Base-by-base conservation (phyloP, 306 rosid species). In the Parietaria judaica region DNA sequence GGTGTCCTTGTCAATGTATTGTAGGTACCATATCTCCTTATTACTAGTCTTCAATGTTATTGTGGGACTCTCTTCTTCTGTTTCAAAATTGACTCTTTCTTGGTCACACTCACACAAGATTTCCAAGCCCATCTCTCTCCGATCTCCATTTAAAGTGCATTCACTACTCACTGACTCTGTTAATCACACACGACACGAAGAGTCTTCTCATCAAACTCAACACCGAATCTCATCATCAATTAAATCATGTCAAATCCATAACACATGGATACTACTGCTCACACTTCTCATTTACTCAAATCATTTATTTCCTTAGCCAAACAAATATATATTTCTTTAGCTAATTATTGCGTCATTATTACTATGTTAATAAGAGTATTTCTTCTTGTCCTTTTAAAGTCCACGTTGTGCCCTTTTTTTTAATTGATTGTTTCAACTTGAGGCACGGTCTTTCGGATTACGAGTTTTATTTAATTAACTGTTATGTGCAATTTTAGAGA, bases 171-270 rank as follows among this genome's bases (percentile, higher is more conserved):
- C 31, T 35, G 34, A 34, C 23, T n/a, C 15, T 49, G 53, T 49
- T 49, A 3, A n/a, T 4, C 15, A 15, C 39, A 15, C 64, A 41
- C 11, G 12, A 15, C 64, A 41, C 11, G 12, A 9, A 56, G 5
- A 54, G 31, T n/a, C 17, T 54, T 56, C 45, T 41, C 45, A 41
- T 49, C 53, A 46, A 11, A 37, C 50, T 66, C n/a, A 59, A 14
- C 52, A 55, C 48, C 14, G n/a, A 9, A 15, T 41, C 56, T 59
- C 64, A 37, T 35, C 16, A 43, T 41, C 31, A 35, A 61, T 73
- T 65, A 60, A 38, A 37, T 58, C 14, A 15, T 48, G 0, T 53
- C 23, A 8, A 35, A 9, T 58, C 46, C 54, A 35, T 49, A 61
- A 66, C 44, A 46, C 50, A 14, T n/a, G 16, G 4, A 15, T 6